Evolutionary conservation across 108 stramenopile genomes (phyloP), one percentile per base, ranked within the genome.

Genomic region (Nitzschia inconspicua): DNA sequence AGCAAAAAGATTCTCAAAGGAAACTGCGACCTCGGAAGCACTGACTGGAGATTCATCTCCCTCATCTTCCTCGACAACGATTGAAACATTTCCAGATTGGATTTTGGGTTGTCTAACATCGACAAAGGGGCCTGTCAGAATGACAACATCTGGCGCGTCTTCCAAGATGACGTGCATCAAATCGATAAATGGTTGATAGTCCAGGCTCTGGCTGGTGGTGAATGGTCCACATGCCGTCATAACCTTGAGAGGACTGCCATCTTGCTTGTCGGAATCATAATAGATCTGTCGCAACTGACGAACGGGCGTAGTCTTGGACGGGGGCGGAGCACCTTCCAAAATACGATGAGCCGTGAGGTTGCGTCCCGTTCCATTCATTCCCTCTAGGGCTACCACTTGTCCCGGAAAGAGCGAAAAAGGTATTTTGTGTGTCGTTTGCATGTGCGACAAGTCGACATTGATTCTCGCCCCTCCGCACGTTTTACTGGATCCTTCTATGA

Each of bases 81-180:
- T 29, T 2, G 35, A 65, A 0, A 73, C 65, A 4, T 74, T 55
- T 16, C 85, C 85, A 8, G 47, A 36, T 20, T 69, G 18, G 16
- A 83, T 62, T 29, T 70, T 39, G 24, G 88, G 78, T 40, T 97
- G 96, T 49, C 82, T 44, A 13, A 76, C 63, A 68, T 96, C 95
- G 7, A 99, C 95, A 76, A 99, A 99, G 18, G 98, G 98, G 3
- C 98, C 98, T 27, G 73, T 78, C 47, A 99, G 72, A 18, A 99
- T 72, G 44, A 96, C 86, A 28, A 96, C 94, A 73, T 98, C 95
- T 0, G 98, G 98, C 40, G 64, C 60, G 6, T 78, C 61, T 62
- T 63, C 42, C 3, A 57, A 36, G 32, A 94, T 78, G 1, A 67
- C 58, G 36, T 66, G 36, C 43, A 99, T 52, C 1, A 97, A 71